Evolutionary conservation across 345 rosid species (phyloP).

Genomic region (Aquilaria yunnanensis): DNA sequence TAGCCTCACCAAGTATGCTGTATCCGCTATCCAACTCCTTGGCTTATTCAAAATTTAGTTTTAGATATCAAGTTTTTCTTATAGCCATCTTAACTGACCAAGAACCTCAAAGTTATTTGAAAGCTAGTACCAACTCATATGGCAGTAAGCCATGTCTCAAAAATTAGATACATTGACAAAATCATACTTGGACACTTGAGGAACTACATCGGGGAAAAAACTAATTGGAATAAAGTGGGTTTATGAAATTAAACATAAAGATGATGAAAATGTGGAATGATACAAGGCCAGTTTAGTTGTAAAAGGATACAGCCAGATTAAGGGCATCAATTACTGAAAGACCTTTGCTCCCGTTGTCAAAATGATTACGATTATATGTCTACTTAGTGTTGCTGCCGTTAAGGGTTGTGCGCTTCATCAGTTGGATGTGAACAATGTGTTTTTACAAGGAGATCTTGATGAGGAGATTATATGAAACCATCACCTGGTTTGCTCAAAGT

Average conservation of each 20-base stretch:
- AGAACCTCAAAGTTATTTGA: too few relatives aligned
- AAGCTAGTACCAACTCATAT: background rate
- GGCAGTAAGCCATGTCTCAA: background rate
- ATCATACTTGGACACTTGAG: background rate
- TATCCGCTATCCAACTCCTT: too few relatives aligned
- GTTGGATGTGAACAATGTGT: background rate
- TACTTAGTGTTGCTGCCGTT: background rate
- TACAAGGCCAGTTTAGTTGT: background rate
- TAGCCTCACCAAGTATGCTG: too few relatives aligned
- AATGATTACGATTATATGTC: background rate
- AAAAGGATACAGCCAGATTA: background rate
- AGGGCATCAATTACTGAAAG: background rate
- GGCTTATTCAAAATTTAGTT: too few relatives aligned
- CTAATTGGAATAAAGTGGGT: background rate
- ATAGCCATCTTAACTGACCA: too few relatives aligned
- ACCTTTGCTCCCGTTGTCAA: conserved; percentile 3
- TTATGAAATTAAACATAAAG: background rate
- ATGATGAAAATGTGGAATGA: background rate
- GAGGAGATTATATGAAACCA: background rate
- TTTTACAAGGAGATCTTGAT: background rate
- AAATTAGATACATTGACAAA: background rate
- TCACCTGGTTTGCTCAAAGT: background rate
- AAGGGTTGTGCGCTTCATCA: background rate
- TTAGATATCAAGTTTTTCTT: too few relatives aligned
- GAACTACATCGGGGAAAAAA: background rate